phyloP scores from a whole-genome alignment of 768 basidiomycete genomes.

The Trametes sanguinea region DNA sequence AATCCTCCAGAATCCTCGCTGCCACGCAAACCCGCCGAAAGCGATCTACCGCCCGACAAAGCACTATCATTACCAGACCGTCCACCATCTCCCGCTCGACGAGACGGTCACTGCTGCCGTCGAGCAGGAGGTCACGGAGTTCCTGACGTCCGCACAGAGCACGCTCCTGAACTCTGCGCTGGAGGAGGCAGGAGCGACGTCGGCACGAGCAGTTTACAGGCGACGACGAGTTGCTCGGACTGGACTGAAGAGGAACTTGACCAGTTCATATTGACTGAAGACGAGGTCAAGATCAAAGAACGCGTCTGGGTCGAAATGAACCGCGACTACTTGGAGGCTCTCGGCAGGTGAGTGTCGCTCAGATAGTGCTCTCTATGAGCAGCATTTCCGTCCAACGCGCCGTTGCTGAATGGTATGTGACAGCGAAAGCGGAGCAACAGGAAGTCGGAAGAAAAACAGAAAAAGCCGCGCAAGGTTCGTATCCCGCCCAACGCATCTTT shows the following conservation, averaged over 20 bases:
- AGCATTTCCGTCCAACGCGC: conserved; percentile 5
- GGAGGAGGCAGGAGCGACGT: conserved; percentile 65
- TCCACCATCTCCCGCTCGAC: conserved; percentile 47
- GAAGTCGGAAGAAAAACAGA: conserved; percentile 36
- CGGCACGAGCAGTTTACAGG: conserved; percentile 53
- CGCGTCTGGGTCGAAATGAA: conserved; percentile 95
- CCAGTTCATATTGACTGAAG: conserved; percentile 71
- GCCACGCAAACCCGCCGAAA: not conserved
- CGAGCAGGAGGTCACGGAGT: conserved; percentile 68
- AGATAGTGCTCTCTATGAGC: conserved; percentile 3
- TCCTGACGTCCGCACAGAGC: conserved; percentile 64
- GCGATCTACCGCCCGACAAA: conserved; percentile 16
- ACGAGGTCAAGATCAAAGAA: conserved; percentile 84
- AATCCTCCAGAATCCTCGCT: not conserved
- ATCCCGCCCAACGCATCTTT: conserved; percentile 42
- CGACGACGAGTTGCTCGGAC: conserved; percentile 63
- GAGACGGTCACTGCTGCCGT: conserved; percentile 63
- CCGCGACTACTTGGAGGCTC: conserved; percentile 83
- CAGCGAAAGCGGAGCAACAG: conserved; percentile 69
- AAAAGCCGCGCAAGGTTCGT: conserved; percentile 81
- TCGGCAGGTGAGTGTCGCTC: conserved; percentile 65
- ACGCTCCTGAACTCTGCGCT: conserved; percentile 60
- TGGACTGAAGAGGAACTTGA: conserved; percentile 95
- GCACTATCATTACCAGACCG: not conserved
- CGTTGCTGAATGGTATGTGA: conserved; percentile 48